Percentiles rank a stretch among this genome's conserved stretches.
phyloP scores from a whole-genome alignment of 2,329 filamentous ascomycete species.

The Aspergillus caelatus region DNA sequence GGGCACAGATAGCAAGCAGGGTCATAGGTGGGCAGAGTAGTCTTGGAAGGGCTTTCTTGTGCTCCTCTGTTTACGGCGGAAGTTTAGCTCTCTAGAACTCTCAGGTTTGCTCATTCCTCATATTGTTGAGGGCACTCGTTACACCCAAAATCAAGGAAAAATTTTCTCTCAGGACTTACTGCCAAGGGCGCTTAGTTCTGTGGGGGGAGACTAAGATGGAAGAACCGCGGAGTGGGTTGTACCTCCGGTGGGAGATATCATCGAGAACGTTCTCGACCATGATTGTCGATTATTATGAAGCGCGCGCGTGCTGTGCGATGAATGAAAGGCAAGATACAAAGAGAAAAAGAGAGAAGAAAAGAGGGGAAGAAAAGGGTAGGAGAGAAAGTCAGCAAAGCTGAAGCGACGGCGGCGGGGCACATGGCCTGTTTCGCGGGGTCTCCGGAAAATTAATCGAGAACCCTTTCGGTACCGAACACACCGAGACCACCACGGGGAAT shows the following conservation, averaged over 20 bases:
- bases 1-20: conserved; percentile 94
- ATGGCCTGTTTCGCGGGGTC: conserved; percentile 23
- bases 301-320: neutral
- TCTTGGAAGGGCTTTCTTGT: conserved; percentile 71
- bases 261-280: conserved; percentile 81
- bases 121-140: neutral
- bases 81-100: conserved; percentile 1
- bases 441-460: conserved; percentile 16
- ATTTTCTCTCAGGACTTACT: conserved; percentile 65
- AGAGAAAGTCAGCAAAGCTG: conserved; percentile 5
- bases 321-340: neutral
- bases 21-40: conserved; percentile 77
- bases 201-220: conserved; percentile 96
- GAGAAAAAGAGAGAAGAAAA: neutral
- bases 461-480: conserved; percentile 8
- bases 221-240: conserved; percentile 85
- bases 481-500: neutral
- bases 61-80: conserved; percentile 61
- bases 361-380: conserved; percentile 4
- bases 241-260: conserved; percentile 95
- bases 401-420: conserved; percentile 11
- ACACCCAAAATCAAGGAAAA: neutral
- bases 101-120: neutral
- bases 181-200: conserved; percentile 95
- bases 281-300: conserved; percentile 15